Conservation (phyloP, 257 asterid genomes). For the Cinchona pubescens region DNA sequence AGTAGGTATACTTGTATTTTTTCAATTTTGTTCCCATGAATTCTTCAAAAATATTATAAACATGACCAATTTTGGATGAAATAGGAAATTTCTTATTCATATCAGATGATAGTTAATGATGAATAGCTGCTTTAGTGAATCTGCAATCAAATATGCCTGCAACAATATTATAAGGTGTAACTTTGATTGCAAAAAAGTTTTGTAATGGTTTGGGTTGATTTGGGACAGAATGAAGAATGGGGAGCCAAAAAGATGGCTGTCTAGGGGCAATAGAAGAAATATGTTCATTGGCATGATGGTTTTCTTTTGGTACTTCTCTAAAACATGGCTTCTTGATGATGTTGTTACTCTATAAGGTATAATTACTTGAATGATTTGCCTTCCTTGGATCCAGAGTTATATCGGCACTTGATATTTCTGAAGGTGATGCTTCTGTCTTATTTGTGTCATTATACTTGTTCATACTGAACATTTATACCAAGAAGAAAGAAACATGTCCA, state of each 20-base stretch:
- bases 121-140: background rate
- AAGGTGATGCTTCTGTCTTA: constrained; percentile 50
- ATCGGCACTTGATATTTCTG: constrained; percentile 85
- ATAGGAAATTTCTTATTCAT: background rate
- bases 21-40: background rate
- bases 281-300: background rate
- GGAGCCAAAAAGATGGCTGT: background rate
- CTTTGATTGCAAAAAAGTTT: background rate
- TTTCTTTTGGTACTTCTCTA: constrained; percentile 14
- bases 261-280: background rate
- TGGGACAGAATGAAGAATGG: background rate
- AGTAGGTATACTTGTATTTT: background rate
- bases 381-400: constrained; percentile 93
- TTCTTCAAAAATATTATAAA: background rate
- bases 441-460: background rate
- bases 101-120: background rate
- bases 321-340: constrained; percentile 16
- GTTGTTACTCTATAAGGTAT: constrained; percentile 58
- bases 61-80: background rate
- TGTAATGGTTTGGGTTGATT: background rate
- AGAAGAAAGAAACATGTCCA: background rate
- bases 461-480: background rate
- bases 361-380: constrained; percentile 96
- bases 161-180: background rate
- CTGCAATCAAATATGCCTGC: background rate